Conservation (phyloP, 345 rosid genomes). For the Chamaenerion angustifolium region DNA sequence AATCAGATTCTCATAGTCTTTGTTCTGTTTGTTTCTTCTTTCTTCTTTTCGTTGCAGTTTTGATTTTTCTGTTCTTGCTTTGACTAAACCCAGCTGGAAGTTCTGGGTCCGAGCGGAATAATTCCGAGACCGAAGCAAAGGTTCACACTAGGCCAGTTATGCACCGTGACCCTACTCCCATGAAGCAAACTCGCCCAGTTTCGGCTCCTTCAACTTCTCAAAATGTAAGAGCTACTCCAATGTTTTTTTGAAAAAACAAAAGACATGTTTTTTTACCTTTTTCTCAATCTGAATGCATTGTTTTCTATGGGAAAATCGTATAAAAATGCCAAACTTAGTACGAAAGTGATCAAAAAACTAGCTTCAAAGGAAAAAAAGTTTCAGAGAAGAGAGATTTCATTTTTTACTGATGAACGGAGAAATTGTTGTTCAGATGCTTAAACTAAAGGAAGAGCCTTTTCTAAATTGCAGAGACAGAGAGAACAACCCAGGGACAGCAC, state of each 20-base stretch:
- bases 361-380: too few species aligned
- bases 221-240: constrained; percentile 33
- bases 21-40: constrained; percentile 8
- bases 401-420: too few species aligned
- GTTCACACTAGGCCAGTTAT: constrained; percentile 20
- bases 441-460: not conserved
- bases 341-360: too few species aligned
- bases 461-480: constrained; percentile 44
- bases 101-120: constrained; percentile 58
- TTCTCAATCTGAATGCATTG: too few species aligned
- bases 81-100: constrained; percentile 39
- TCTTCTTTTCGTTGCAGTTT: constrained; percentile 5
- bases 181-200: constrained; percentile 24
- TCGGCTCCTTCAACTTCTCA: constrained; percentile 34
- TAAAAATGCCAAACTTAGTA: too few species aligned
- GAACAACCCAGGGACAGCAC: too few species aligned
- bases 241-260: too few species aligned
- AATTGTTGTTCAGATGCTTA: too few species aligned
- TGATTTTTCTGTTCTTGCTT: constrained; percentile 6
- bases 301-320: too few species aligned
- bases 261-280: too few species aligned
- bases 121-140: constrained; percentile 60
- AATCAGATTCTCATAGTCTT: constrained; percentile 27
- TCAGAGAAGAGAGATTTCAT: too few species aligned
- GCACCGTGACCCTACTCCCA: constrained; percentile 40